These are phyloP conservation scores for Mycena chlorophos DNA, from an alignment of 768 basidiomycete species.

Conservation along the genomic window DNA sequence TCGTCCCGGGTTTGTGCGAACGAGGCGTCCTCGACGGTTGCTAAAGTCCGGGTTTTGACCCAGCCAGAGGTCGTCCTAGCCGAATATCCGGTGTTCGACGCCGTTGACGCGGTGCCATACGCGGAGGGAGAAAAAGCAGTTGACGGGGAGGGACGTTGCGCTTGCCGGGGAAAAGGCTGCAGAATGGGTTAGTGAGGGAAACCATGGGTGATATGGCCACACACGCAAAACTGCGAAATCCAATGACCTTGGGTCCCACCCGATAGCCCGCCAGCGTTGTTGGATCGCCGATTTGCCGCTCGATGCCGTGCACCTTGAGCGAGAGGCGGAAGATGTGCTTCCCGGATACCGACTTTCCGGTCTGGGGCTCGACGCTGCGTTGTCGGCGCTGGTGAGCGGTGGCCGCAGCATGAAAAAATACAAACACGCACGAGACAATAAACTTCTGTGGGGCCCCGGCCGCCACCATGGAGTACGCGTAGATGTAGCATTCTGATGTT, in stretches of 20 bases:
- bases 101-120: constrained; percentile 62
- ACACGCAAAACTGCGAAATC: constrained; percentile 67
- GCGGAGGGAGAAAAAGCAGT: constrained; percentile 55
- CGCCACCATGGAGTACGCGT: constrained; percentile 51
- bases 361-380: constrained; percentile 46
- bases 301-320: constrained; percentile 54
- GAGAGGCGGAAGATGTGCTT: constrained; percentile 57
- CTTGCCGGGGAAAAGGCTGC: constrained; percentile 66
- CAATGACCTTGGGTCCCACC: constrained; percentile 55
- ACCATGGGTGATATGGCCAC: constrained; percentile 22
- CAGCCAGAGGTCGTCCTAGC: constrained; percentile 65
- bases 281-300: constrained; percentile 53
- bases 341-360: constrained; percentile 41
- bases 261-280: constrained; percentile 43
- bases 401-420: background rate
- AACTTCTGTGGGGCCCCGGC: constrained; percentile 48
- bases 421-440: constrained; percentile 48
- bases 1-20: constrained; percentile 50
- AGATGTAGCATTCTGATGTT: constrained; percentile 47
- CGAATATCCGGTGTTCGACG: constrained; percentile 65
- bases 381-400: constrained; percentile 2
- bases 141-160: constrained; percentile 48
- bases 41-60: constrained; percentile 67
- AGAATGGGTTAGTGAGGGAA: background rate
- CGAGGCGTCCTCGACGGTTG: constrained; percentile 54